Base-by-base conservation (phyloP, 2,329 filamentous ascomycete genomes). In the Beauveria sp. region DNA sequence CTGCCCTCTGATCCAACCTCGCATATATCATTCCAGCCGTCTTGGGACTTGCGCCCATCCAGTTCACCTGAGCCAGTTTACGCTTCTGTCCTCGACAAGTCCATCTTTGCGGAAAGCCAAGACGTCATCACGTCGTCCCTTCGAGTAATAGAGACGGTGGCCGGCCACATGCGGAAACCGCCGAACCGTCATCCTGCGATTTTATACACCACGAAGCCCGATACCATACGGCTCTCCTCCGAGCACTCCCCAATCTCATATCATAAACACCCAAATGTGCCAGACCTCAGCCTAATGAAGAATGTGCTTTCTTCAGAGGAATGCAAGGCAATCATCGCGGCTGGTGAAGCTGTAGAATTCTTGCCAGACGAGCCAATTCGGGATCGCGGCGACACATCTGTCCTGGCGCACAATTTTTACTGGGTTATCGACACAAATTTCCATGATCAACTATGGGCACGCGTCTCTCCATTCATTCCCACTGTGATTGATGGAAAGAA, bases 391-490 rank as follows among this genome's bases (percentile, higher is more conserved):
- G 85, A 88, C 59, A 78, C 79, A 26, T 88, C 85, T 67, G 80
- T 89, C 52, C 72, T 89, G 1, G 87, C 87, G 0, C 87, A 90
- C 74, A 90, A 89, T 71, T 88, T 90, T 66, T 89, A 89, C 75
- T 90, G 87, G 87, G 78, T 90, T 9, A 78, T 86, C 14, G 87
- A 90, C 66, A 76, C 78, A 24, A 76, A 78, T 0, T 89, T 89
- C 70, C 83, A 86, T 67, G 80, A 87, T 62, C 79, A 75, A 16
- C 76, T 90, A 1, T 90, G 87, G 87, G 72, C 75, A 0, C 80
- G 87, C 16, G 81, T 90, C 2, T 74, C 79, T 3, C 74, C 79
- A 0, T 86, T 84, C 53, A 80, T 90, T 0, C 86, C 88, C 0
- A 69, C 75, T 0, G 72, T 73, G 0, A 75, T 88, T 1, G 78